Evolutionary conservation across 2,329 filamentous ascomycete species (phyloP), one percentile per base, ranked within the genome.

Genomic region (Cercospora sesami): DNA sequence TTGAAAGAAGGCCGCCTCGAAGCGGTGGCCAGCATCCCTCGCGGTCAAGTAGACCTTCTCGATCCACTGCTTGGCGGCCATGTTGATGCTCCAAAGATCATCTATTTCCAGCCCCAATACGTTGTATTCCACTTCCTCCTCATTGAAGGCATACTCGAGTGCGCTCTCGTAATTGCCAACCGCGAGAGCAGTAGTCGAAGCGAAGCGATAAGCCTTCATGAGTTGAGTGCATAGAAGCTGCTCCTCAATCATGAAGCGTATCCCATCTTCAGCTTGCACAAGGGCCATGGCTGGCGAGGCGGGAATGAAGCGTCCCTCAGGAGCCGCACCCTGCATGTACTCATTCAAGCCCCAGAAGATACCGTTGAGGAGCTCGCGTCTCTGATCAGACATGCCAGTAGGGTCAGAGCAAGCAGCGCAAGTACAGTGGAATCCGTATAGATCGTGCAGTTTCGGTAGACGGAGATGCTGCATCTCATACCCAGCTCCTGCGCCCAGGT

Each of bases 161-260:
- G 73, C 70, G 18, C 57, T 64, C 48, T 70, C 59, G 51, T 45
- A 69, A 28, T 69, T 21, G 10, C 60, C 7, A 7, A 69, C 33
- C 5, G 69, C 55, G 9, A 74, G 59, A 1, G 70, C 68, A 21
- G 63, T 31, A 23, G 39, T 63, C 1, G 73, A 71, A 7, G 73
- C 72, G 6, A 71, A 55, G 26, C 71, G 73, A 48, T 75, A 74
- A 16, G 74, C 73, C 51, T 69, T 73, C 58, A 61, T 53, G 2
- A 76, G 67, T 61, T 75, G 73, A 16, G 67, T 51, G 14, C 62
- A 67, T 30, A 65, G 36, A 64, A 98, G 85, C 7, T 94, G 94
- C 81, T 98, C 94, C 80, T 97, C 94, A 48, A 97, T 93, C 7
- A 98, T 86, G 55, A 98, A 85, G 42, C 93, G 91, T 79, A 98